phyloP scores from a whole-genome alignment of 2,329 filamentous ascomycete species.

The Sporothrix brasiliensis region DNA sequence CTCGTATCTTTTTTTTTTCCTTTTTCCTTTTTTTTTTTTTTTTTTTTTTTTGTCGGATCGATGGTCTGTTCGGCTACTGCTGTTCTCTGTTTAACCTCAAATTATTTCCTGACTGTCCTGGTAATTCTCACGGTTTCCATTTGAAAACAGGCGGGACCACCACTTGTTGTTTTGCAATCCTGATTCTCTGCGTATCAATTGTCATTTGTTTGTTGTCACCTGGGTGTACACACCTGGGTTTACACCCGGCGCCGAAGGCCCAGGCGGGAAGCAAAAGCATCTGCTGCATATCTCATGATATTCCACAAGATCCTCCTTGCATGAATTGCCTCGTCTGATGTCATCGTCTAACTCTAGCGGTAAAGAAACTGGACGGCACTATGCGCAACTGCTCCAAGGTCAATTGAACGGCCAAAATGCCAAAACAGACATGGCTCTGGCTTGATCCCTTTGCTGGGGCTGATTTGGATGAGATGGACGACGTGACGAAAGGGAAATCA shows the following conservation, averaged over 20 bases:
- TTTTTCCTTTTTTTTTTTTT: background rate
- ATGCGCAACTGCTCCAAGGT: background rate
- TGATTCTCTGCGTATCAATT: background rate
- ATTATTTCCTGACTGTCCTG: background rate
- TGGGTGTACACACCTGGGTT: background rate
- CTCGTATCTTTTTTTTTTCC: background rate
- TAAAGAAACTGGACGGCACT: background rate
- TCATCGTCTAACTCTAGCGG: background rate
- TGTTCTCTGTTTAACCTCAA: background rate
- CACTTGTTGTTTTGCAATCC: background rate
- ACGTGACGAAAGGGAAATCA: background rate
- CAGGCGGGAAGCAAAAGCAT: background rate
- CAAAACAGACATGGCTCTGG: background rate
- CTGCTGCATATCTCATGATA: background rate
- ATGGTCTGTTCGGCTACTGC: background rate
- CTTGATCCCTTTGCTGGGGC: background rate
- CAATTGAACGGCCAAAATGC: conserved; percentile 2
- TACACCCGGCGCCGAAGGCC: background rate
- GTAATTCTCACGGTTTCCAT: background rate
- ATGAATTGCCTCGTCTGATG: conserved; percentile 15
- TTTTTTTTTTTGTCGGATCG: conserved; percentile 1
- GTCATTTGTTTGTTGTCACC: background rate
- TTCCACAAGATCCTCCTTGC: background rate
- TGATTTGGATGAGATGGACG: background rate
- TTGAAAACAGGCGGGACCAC: background rate